Evolutionary conservation across 192 early-diverging fungal species (phyloP), one percentile per base, ranked within the genome.

Genomic region (Phycomyces nitens): DNA sequence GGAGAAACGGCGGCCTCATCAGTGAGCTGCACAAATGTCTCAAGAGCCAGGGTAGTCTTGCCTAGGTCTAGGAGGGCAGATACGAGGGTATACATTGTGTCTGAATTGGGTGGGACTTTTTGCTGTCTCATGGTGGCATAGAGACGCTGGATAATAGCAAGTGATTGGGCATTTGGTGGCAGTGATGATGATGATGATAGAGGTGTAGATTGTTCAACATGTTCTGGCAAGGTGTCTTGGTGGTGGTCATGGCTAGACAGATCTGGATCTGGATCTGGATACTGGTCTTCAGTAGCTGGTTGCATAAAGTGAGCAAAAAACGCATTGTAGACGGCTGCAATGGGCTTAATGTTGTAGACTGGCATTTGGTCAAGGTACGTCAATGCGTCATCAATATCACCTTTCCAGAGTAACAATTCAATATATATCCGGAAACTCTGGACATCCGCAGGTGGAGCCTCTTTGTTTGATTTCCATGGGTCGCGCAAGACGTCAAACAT

Each of bases 21-120:
- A 52, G 47, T 62, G 15, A 74, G 44, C 22, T 58, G 47, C 18
- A 69, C 72, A 56, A 74, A 75, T 11, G 64, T 66, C 47, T 70
- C 60, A 15, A 75, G 22, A 15, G 73, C 73, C 22, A 34, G 53
- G 4, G 52, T 49, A 44, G 66, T 75, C 40, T 69, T 68, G 4
- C 68, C 73, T n/a, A 65, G 51, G 58, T 75, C 73, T 40, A 75
- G 64, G 6, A 75, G 50, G 24, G 73, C 66, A 49, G 55, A 57
- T 42, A 75, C 59, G 20, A 75, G 64, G 58, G 60, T 62, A 63
- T 70, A 62, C 56, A 75, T 56, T 18, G 73, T 75, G 16, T 51
- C 53, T 3, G 64, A 66, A 43, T 65, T 75, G 2, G 68, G 63
- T 26, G 57, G 58, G 14, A 66, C 50, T 40, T 66, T 50, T 12